A percentile compares a stretch with the other conserved stretches of the same genome.
phyloP scores from a whole-genome alignment of 768 basidiomycete genomes.

The Hydnum rufescens region DNA sequence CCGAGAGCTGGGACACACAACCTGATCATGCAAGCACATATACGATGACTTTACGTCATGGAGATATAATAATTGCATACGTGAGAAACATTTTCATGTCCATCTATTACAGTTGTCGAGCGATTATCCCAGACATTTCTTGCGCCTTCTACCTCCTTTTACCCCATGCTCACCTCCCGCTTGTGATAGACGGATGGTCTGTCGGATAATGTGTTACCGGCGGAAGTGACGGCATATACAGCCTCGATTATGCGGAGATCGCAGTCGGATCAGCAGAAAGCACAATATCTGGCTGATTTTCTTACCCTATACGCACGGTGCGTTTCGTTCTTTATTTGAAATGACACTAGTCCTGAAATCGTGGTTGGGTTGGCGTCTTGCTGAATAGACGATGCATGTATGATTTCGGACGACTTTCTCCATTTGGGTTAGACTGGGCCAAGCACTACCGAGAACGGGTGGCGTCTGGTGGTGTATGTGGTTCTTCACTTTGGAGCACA shows the following conservation, averaged over 20 bases:
- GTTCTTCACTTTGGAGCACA: background rate
- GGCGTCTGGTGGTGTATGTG: background rate
- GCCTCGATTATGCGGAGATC: background rate
- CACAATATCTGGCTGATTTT: background rate
- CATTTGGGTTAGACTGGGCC: background rate
- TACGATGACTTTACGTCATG: constrained; percentile 30
- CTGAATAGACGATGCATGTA: background rate
- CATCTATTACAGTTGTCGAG: background rate
- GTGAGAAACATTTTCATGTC: constrained; percentile 18
- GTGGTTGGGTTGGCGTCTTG: background rate
- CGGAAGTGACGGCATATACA: constrained; percentile 21
- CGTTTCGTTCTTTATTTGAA: background rate
- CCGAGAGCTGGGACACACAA: constrained; percentile 1
- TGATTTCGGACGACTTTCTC: background rate
- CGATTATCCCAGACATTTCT: background rate
- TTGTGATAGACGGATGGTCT: constrained; percentile 32
- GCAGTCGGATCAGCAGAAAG: background rate
- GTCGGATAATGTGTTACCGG: constrained; percentile 39
- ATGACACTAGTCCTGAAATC: background rate
- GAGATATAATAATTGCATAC: constrained; percentile 32
- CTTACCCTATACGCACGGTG: background rate
- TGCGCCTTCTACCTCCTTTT: background rate
- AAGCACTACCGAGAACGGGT: background rate
- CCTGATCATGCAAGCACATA: constrained; percentile 28
- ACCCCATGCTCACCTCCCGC: background rate